phyloP scores from a whole-genome alignment of 441 rosid genomes.

The Isatis lusitanica region DNA sequence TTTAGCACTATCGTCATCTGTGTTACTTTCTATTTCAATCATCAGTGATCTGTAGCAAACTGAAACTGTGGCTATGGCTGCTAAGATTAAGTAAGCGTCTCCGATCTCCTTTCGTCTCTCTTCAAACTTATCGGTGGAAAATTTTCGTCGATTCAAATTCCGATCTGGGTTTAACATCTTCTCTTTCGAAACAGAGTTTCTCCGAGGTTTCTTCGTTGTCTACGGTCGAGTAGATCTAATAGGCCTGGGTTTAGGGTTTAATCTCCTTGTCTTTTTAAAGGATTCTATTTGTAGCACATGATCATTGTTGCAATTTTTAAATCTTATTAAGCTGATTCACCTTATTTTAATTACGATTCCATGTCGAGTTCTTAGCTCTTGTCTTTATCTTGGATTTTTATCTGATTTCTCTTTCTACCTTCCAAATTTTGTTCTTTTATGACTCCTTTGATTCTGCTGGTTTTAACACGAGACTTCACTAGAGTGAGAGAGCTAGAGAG shows the following conservation, averaged over 20 bases:
- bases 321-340: background rate
- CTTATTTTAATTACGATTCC: background rate
- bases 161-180: conserved; percentile 11
- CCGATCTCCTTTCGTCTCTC: background rate
- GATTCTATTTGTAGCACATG: conserved; percentile 6
- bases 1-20: background rate
- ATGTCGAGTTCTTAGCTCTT: conserved; percentile 4
- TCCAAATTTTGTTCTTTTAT: background rate
- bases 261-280: background rate
- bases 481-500: background rate
- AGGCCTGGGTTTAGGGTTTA: conserved; percentile 2
- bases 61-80: conserved; percentile 33
- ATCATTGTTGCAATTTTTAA: background rate
- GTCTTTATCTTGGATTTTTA: conserved; percentile 3
- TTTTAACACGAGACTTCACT: background rate
- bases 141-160: conserved; percentile 21
- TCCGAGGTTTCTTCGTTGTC: background rate
- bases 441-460: background rate
- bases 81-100: conserved; percentile 32
- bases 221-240: conserved; percentile 1
- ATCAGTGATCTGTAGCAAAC: conserved; percentile 3
- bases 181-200: background rate
- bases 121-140: background rate
- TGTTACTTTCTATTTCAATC: background rate
- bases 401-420: background rate